Evolutionary conservation across 2,329 filamentous ascomycete species (phyloP), one percentile per base, ranked within the genome.

Genomic region (Triangularia verruculosa): DNA sequence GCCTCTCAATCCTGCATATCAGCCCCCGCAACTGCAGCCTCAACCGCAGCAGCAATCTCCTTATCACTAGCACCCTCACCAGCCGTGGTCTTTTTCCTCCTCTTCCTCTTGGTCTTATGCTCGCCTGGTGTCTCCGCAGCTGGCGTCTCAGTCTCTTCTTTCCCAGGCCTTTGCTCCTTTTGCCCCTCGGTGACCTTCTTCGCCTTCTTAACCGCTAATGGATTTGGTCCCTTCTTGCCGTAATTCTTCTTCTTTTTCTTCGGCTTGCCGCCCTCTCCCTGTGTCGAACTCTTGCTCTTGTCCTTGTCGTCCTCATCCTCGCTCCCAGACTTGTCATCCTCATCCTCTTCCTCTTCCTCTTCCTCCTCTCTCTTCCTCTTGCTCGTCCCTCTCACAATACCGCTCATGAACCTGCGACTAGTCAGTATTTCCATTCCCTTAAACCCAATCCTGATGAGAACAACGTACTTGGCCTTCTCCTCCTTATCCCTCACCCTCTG

Each of bases 391-490:
- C 72, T 68, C 72, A 71, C 73, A 76, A 72, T 73, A 70, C 72
- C 75, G 77, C 65, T 67, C 57, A 67, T 58, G 57, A 71, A 71
- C 30, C 69, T 70, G 56, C 27, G 12, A 5, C 24, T 12, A 15
- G 22, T 28, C 4, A 11, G 11, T 25, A 12, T 51, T 55, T 70
- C 24, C 67, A 60, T 59, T 32, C 8, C 22, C 17, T 3, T n/a
- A 12, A 11, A 15, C 27, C n/a, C 20, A 24, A 53, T 39, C 17
- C 20, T 24, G 4, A 9, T 1, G 4, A 57, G 3, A 7, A 7
- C 5, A 47, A 62, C 68, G 56, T 63, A 91, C 77, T 96, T 96
- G 62, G 81, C 82, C 70, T 82, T 85, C 80, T 95, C 92, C 66
- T 91, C 89, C 64, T 80, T 80, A 59, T 88, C 84, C 65, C 89